Evolutionary conservation across 1,139 yeast genomes (phyloP), one percentile per base, ranked within the genome.

Genomic region (Scheffersomyces insectosa): DNA sequence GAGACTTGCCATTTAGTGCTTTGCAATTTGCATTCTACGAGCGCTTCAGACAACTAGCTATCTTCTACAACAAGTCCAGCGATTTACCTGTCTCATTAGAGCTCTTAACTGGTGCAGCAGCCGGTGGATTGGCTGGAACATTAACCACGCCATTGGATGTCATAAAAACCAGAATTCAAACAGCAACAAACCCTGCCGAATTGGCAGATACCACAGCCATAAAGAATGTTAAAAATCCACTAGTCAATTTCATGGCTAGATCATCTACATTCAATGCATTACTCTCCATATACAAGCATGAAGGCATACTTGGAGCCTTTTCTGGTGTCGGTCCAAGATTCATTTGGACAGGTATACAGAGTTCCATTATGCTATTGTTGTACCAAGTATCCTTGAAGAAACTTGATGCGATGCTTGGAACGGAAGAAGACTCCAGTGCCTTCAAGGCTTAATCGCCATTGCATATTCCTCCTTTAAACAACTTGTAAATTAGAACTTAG

Each of bases 291-390:
- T 87, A 85, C 59, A 75, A 67, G 45, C 71, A 76, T 27, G 97
- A 93, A 62, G 98, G 99, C 1, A 45, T 85, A 0, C 51, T 78
- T 1, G 97, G 97, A 0, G 72, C 89, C 38, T 91, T 93, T 65
- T 81, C 93, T 31, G 99, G 99, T 1, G 97, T 95, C 9, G 97
- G 97, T 0, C 99, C 99, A 0, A 74, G 99, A 49, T 83, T 91
- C 51, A 88, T 93, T 7, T 93, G 99, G 99, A 91, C 99, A 0
- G 89, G 96, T 50, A 76, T 91, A 12, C 99, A 93, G 63, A 88
- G 97, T 63, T 88, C 97, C 49, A 86, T 93, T 44, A 93, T 95
- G 99, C 75, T 95, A 50, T 71, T 93, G 50, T 71, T 91, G 39
- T 93, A 93, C 66, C 99, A 93, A 53, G 62, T 77, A 28, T 67